Evolutionary conservation across 495 filamentous ascomycete species (phyloP), one percentile per base, ranked within the genome.

Genomic region (Daldinia bambusicola): DNA sequence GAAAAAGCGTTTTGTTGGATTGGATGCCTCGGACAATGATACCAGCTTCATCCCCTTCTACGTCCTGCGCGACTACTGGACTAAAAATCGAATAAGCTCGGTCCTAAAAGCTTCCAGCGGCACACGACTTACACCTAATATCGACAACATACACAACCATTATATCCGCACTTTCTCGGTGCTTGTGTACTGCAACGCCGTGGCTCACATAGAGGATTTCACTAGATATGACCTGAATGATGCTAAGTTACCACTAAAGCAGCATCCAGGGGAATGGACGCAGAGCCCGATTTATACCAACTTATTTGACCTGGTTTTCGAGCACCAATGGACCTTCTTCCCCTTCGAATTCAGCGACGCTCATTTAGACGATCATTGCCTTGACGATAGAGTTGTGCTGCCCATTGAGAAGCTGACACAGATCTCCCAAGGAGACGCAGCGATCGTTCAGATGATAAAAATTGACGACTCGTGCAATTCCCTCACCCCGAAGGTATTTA

Each of bases 391-490:
- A 7, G 61, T 66, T 30, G 66, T 81, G 22, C 61, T 81, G 6
- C 80, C 80, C 1, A 80, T 81, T 37, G 68, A 61, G n/a, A 30
- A 45, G 16, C 38, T 69, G 14, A 48, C 66, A 10, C 16, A 18
- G 3, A 64, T 71, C 32, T 65, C 52, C 8, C 38, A 30, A 5
- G 73, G 66, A 16, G 67, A 67, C 20, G 71, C 57, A 7, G 69
- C 76, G 13, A 62, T 34, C 1, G 56, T 71, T 55, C 67, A 74
- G 43, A 71, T 69, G 34, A 77, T 80, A 26, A 63, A 32, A 31
- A 60, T 81, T 41, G 70, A 81, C 60, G 69, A 73, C n/a, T 70
- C 67, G 13, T 75, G 75, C 61, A 76, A 79, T 61, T 37, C 55
- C 14, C 63, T 71, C 20, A 37, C 45, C 8, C 12, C 4, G 1